Evolutionary conservation across 164 flowering plant species (phyloP).

Genomic region (Echeveria elegans): DNA sequence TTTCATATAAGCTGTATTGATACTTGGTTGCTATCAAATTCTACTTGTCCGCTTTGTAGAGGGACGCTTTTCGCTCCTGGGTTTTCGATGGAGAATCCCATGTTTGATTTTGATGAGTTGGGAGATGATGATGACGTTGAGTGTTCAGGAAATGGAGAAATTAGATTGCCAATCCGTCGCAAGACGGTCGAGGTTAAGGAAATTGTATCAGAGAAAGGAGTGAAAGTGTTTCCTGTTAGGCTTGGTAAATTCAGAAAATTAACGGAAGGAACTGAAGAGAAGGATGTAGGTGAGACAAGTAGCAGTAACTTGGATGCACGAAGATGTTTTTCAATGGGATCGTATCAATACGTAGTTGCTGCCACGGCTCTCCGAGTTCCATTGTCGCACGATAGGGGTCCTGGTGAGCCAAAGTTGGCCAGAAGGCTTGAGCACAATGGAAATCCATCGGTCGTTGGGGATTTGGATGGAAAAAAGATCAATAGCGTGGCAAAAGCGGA

Average conservation of each 20-base stretch:
- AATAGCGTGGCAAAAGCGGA: conserved; percentile 37
- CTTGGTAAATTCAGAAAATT: conserved; percentile 47
- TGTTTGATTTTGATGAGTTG: conserved; percentile 25
- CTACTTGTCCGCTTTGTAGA: conserved; percentile 61
- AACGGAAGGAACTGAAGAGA: conserved; percentile 19
- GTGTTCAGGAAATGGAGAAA: background rate
- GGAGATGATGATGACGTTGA: background rate
- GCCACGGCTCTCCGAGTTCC: conserved; percentile 34
- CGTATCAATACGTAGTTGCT: conserved; percentile 50
- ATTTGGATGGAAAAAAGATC: conserved; percentile 41
- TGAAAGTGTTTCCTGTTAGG: background rate
- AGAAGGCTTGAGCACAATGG: conserved; percentile 7
- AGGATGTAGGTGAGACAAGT: conserved; percentile 37
- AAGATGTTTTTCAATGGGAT: conserved; percentile 66
- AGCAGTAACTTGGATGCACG: conserved; percentile 58
- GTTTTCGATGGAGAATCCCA: conserved; percentile 41
- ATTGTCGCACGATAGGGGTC: conserved; percentile 15
- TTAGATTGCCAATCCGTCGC: background rate
- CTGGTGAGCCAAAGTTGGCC: conserved; percentile 4
- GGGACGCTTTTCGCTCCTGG: conserved; percentile 39
- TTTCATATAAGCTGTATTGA: conserved; percentile 59
- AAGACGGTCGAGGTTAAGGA: conserved; percentile 3
- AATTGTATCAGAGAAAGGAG: conserved; percentile 1
- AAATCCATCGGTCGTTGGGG: conserved; percentile 18
- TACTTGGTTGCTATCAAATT: conserved; percentile 60